Evolutionary conservation across 2,329 filamentous ascomycete species (phyloP).

Genomic region (Alternaria atra): DNA sequence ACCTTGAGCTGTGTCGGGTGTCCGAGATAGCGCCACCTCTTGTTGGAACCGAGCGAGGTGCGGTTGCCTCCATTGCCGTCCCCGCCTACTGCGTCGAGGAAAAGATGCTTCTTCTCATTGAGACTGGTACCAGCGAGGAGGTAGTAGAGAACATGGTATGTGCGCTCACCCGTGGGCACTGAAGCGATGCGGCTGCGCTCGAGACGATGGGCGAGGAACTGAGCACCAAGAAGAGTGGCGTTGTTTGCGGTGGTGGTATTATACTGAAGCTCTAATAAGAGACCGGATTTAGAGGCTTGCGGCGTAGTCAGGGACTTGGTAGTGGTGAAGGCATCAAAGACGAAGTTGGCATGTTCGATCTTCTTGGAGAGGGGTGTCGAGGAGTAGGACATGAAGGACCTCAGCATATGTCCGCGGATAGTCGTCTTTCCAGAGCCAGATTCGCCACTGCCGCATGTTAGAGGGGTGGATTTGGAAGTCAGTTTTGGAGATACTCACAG

Average conservation of each 20-base stretch:
- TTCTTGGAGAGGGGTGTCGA: conserved; percentile 94
- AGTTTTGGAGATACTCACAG: conserved; percentile 69
- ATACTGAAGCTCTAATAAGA: conserved; percentile 97
- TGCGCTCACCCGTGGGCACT: conserved; percentile 94
- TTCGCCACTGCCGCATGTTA: conserved; percentile 73
- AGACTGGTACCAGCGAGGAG: conserved; percentile 89
- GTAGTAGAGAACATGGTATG: conserved; percentile 96
- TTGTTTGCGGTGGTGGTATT: conserved; percentile 86
- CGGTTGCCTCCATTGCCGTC: conserved; percentile 64
- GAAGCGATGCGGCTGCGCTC: conserved; percentile 91
- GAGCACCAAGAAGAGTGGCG: conserved; percentile 90
- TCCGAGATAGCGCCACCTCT: conserved; percentile 94
- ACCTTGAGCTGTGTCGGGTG: conserved; percentile 97
- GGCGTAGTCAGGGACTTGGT: conserved; percentile 97
- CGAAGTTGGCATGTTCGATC: conserved; percentile 89
- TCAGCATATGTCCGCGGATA: conserved; percentile 85
- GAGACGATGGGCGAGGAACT: conserved; percentile 90
- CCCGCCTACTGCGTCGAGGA: conserved; percentile 61
- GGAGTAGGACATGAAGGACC: conserved; percentile 85
- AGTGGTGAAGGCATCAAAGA: conserved; percentile 95
- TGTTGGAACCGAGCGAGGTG: conserved; percentile 67
- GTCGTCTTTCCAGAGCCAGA: conserved; percentile 97
- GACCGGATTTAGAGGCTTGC: conserved; percentile 91
- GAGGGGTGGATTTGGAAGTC: not conserved
- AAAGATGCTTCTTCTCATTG: conserved; percentile 88